phyloP scores from a whole-genome alignment of 2,329 filamentous ascomycete species.

The Pyrenophora seminiperda region DNA sequence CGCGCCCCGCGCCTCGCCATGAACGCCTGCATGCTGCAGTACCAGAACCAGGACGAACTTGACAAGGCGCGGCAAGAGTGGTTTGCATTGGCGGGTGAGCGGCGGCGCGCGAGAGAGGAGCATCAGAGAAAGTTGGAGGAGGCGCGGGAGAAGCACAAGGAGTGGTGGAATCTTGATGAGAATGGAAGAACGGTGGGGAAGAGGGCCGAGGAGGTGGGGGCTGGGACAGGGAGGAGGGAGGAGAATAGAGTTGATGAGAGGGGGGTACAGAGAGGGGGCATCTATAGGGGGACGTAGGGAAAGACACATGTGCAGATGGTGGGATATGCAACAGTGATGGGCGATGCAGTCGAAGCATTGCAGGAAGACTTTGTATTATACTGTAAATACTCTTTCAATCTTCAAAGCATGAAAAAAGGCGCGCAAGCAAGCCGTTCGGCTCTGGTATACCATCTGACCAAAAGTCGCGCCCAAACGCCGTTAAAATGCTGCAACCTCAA shows the following conservation, averaged over 20 bases:
- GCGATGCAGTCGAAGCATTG: too few species aligned
- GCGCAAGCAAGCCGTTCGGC: conserved; percentile 13
- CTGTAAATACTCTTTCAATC: conserved; percentile 7
- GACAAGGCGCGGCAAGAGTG: conserved; percentile 91
- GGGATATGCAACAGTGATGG: too few species aligned
- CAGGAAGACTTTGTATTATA: conserved; percentile 16
- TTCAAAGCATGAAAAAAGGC: background rate
- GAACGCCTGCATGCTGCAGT: conserved; percentile 90
- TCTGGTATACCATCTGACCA: conserved; percentile 32
- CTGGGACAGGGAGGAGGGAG: conserved; percentile 13
- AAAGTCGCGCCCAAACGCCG: conserved; percentile 19
- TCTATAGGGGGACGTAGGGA: conserved; percentile 17
- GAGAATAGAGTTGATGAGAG: conserved; percentile 27
- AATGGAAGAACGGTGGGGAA: conserved; percentile 38
- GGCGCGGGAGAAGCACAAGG: conserved; percentile 53
- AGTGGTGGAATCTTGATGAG: conserved; percentile 58
- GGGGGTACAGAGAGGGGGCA: conserved; percentile 27
- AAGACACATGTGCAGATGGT: background rate
- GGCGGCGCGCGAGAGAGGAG: conserved; percentile 69
- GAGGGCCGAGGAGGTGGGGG: conserved; percentile 15
- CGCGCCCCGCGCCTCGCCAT: conserved; percentile 78
- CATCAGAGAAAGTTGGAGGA: conserved; percentile 54
- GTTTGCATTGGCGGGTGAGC: conserved; percentile 78
- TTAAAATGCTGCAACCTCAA: conserved; percentile 20
- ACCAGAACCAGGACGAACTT: conserved; percentile 82